Evolutionary conservation across 176 grass and related monocot genomes (phyloP), one percentile per base, ranked within the genome.

Genomic region (Poa pratensis): DNA sequence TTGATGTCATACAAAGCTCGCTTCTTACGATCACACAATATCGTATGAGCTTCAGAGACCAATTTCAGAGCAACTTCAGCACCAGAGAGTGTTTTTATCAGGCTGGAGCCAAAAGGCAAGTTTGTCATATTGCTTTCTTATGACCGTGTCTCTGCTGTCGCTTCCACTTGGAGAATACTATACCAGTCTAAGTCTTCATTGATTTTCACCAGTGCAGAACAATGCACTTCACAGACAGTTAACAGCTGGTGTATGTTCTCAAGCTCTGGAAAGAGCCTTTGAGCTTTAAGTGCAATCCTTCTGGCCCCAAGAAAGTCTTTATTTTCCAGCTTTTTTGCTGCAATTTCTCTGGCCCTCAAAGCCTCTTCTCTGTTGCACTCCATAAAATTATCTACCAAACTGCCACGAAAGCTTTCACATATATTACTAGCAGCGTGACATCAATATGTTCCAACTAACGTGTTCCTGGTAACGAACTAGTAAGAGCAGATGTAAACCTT

Each of bases 311-410:
- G 24, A 80, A 87, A 96, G 53, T 93, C 86, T 80, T 80, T 89
- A 24, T 77, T 62, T 24, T 79, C 66, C 69, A 96, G 76, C 75
- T 75, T 95, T 65, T 87, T 89, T 80, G 87, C 40, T 19, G 91
- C 94, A 84, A 96, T 78, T 35, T 86, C 87, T 80, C 35, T 96
- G 39, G 91, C 94, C 69, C 74, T 88, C 46, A 86, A 9, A 15
- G 89, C 87, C 65, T 96, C 91, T 88, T 91, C 87, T 78, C 87
- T 91, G 82, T 93, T 93, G 69, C 82, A 91, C 76, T 93, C 91
- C 91, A 96, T 93, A 77, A 84, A 7, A 17, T 26, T 71, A 6
- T 69, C 35, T 32, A 55, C 64, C 37, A 52, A 82, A 63, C 40
- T 61, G 42, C 16, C 79, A 46, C 77, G 30, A 82, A 48, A 73